Evolutionary conservation across 164 flowering plant genomes (phyloP).

Genomic region (Aristolochia fimbriata): DNA sequence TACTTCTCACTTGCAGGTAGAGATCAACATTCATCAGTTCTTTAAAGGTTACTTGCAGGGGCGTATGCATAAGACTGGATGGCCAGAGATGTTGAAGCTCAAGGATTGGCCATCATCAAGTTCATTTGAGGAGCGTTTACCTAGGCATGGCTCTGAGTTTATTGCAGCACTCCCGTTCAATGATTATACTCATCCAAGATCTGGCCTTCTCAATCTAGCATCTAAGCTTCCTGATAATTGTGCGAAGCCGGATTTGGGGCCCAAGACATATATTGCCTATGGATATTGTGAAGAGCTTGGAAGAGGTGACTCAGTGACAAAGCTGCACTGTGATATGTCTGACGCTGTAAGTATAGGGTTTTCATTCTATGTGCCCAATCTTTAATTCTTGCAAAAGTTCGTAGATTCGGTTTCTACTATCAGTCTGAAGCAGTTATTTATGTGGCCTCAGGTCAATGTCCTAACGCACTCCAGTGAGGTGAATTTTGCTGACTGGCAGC

Average conservation of each 20-base stretch:
- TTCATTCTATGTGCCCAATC: neutral
- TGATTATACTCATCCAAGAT: conserved; percentile 62
- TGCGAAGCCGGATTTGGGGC: conserved; percentile 69
- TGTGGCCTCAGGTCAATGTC: conserved; percentile 11
- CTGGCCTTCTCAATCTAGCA: conserved; percentile 62
- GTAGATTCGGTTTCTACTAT: no score
- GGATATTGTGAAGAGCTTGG: conserved; percentile 66
- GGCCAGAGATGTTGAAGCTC: conserved; percentile 85
- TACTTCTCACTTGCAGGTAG: conserved; percentile 36
- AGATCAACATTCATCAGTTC: conserved; percentile 59
- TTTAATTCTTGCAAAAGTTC: neutral
- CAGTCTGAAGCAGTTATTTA: neutral
- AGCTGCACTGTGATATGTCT: conserved; percentile 74
- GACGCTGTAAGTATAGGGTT: conserved; percentile 46
- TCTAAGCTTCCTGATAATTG: conserved; percentile 49
- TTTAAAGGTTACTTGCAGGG: conserved; percentile 70
- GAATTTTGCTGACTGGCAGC: conserved; percentile 30
- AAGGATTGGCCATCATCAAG: conserved; percentile 83
- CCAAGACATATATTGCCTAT: conserved; percentile 75
- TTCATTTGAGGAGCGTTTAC: conserved; percentile 62
- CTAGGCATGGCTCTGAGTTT: conserved; percentile 76
- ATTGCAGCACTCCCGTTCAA: conserved; percentile 54
- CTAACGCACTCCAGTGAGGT: conserved; percentile 54
- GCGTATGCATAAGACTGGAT: conserved; percentile 41
- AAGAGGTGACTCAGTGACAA: conserved; percentile 77